These are phyloP conservation scores for Phytophthora palmivora DNA, from an alignment of 352 stramenopile genomes.

Conservation along the genomic window DNA sequence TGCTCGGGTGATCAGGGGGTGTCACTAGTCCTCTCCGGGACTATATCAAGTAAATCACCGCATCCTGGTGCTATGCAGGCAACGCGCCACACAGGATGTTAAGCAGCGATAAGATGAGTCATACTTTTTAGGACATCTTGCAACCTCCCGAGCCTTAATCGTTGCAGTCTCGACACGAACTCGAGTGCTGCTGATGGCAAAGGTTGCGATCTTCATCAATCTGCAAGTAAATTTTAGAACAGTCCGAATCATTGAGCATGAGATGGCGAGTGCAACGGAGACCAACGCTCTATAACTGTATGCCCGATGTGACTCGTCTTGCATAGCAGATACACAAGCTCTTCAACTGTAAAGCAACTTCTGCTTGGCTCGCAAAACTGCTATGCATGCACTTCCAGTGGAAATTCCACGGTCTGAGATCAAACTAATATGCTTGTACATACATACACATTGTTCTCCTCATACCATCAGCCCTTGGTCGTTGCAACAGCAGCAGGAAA, in stretches of 20 bases:
- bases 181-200: too few relatives aligned
- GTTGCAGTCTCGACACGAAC: too few relatives aligned
- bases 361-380: neutral
- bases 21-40: constrained; percentile 10
- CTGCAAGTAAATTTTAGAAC: too few relatives aligned
- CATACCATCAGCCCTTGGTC: too few relatives aligned
- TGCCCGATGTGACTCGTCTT: neutral
- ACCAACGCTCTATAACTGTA: constrained; percentile 18
- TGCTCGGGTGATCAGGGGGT: constrained; percentile 3
- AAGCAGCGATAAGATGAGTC: too few relatives aligned
- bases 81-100: constrained; percentile 1
- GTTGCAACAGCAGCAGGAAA: neutral
- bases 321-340: neutral
- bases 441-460: too few relatives aligned
- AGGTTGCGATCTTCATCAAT: too few relatives aligned
- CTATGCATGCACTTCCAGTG: neutral
- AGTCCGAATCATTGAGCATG: neutral
- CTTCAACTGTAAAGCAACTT: constrained; percentile 2
- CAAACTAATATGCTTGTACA: too few relatives aligned
- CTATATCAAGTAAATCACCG: neutral
- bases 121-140: too few relatives aligned
- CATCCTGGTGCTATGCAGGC: too few relatives aligned
- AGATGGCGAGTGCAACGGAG: constrained; percentile 2
- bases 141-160: too few relatives aligned
- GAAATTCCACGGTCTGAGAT: too few relatives aligned